Percentiles rank a stretch among this genome's conserved stretches.
phyloP scores from a whole-genome alignment of 2,329 filamentous ascomycete genomes.

The Metarhizium album region DNA sequence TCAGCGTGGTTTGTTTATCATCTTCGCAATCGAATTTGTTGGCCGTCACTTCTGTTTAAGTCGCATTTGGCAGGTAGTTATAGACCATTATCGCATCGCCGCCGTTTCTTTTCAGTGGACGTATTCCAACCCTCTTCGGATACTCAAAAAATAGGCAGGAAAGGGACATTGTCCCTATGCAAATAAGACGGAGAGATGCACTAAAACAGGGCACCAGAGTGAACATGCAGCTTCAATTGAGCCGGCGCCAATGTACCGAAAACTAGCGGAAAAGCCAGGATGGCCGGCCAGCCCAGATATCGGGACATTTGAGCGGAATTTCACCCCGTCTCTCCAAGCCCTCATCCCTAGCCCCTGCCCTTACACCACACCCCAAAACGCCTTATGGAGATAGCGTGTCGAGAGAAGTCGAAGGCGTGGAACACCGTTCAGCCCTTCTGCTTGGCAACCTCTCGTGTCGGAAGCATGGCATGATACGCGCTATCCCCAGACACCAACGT shows the following conservation, averaged over 20 bases:
- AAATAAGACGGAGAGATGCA: background rate
- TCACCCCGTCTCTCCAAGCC: background rate
- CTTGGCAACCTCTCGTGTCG: background rate
- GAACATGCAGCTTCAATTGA: background rate
- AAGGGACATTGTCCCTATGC: background rate
- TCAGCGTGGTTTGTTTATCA: constrained; percentile 8
- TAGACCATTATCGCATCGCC: constrained; percentile 3
- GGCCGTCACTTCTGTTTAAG: constrained; percentile 7
- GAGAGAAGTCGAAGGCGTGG: background rate
- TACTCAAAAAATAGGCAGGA: constrained; percentile 1
- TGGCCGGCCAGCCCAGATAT: constrained; percentile 4
- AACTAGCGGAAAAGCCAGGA: constrained; percentile 1
- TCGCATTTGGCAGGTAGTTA: constrained; percentile 7
- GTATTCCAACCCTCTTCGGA: background rate
- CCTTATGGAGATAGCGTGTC: constrained; percentile 1
- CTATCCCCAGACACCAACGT: background rate
- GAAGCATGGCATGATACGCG: background rate
- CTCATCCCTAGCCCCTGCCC: background rate
- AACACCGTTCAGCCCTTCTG: background rate
- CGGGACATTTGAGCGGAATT: background rate
- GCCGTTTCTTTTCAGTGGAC: background rate
- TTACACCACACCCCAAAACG: background rate
- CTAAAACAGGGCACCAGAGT: background rate
- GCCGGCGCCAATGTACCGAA: background rate
- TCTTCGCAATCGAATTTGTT: constrained; percentile 9